Evolutionary conservation across 2,329 filamentous ascomycete species (phyloP).

Genomic region (Helminthosporium solani): DNA sequence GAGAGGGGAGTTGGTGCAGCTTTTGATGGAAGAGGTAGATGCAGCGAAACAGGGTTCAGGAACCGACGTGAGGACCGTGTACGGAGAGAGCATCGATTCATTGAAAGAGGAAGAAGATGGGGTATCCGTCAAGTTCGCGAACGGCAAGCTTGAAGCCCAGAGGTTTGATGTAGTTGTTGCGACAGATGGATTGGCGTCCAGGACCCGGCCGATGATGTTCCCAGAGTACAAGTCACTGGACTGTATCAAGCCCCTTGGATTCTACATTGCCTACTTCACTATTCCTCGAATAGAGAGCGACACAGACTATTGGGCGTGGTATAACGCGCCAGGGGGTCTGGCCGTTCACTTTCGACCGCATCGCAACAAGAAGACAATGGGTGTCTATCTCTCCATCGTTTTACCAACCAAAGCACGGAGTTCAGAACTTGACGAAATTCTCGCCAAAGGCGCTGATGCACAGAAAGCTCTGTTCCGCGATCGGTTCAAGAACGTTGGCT

Average conservation of each 20-base stretch:
- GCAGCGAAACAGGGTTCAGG: constrained; percentile 15
- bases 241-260: constrained; percentile 25
- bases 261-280: constrained; percentile 35
- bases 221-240: constrained; percentile 20
- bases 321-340: constrained; percentile 23
- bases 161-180: constrained; percentile 32
- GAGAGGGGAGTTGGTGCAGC: constrained; percentile 55
- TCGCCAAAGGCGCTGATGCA: constrained; percentile 8
- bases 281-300: constrained; percentile 25
- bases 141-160: constrained; percentile 11
- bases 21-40: constrained; percentile 35
- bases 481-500: constrained; percentile 42
- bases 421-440: constrained; percentile 14
- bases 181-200: constrained; percentile 35
- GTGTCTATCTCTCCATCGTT: constrained; percentile 19
- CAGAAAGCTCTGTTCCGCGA: constrained; percentile 25
- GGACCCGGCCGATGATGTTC: constrained; percentile 28
- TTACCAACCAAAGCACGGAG: constrained; percentile 15
- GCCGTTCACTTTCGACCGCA: constrained; percentile 25
- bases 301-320: constrained; percentile 28
- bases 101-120: constrained; percentile 32
- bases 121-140: constrained; percentile 46
- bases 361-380: constrained; percentile 20
- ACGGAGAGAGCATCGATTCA: constrained; percentile 30
- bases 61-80: neutral